These are phyloP conservation scores for Ceratocystis ficicola DNA, from an alignment of 2,329 filamentous ascomycete genomes.

Conservation along the genomic window DNA sequence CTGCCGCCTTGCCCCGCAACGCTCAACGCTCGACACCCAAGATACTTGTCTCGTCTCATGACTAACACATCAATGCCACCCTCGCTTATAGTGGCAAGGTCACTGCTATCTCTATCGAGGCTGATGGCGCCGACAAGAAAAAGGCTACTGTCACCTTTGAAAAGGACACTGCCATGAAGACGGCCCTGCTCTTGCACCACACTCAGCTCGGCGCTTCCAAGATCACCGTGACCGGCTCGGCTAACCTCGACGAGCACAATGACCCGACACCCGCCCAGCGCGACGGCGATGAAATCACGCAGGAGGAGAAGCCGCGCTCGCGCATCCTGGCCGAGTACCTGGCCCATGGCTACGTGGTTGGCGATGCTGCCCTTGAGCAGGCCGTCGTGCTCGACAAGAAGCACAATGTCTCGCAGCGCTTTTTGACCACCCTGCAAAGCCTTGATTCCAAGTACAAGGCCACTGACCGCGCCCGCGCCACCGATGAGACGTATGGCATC, in stretches of 20 bases:
- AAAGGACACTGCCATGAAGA: slow-evolving; percentile 93
- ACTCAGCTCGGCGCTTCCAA: slow-evolving; percentile 82
- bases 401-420: slow-evolving; percentile 72
- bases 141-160: slow-evolving; percentile 90
- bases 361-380: slow-evolving; percentile 59
- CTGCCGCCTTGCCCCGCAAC: not conserved
- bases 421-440: slow-evolving; percentile 61
- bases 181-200: slow-evolving; percentile 90
- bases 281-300: slow-evolving; percentile 56
- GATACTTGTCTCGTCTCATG: not conserved
- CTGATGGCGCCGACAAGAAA: slow-evolving; percentile 50
- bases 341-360: slow-evolving; percentile 82
- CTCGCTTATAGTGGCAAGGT: slow-evolving; percentile 66
- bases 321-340: slow-evolving; percentile 95
- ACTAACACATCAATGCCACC: not conserved
- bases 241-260: slow-evolving; percentile 48
- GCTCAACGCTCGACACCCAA: not conserved
- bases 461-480: slow-evolving; percentile 68
- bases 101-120: slow-evolving; percentile 62
- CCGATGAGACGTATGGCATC: slow-evolving; percentile 77
- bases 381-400: slow-evolving; percentile 81
- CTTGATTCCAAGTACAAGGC: slow-evolving; percentile 83
- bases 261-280: slow-evolving; percentile 30
- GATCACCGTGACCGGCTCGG: slow-evolving; percentile 60
- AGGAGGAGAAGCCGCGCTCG: slow-evolving; percentile 92